Evolutionary conservation across 1,284 basidiomycete species (phyloP).

Genomic region (Puccinia polysora): DNA sequence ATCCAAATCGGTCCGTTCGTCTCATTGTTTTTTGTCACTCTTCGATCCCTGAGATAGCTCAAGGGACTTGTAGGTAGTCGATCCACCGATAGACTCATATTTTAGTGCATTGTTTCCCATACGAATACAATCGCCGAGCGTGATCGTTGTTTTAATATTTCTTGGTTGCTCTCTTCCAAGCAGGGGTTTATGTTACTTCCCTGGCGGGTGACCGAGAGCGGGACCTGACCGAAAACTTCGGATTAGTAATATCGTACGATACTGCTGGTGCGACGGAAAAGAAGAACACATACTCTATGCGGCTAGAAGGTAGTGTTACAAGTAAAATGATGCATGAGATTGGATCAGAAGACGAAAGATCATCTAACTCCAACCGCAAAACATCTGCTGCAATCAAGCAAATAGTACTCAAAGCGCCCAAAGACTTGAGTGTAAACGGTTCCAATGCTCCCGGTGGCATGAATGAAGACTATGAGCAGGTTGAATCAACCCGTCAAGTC

Average conservation of each 20-base stretch:
- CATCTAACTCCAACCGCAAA: not conserved
- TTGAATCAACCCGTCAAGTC: not conserved
- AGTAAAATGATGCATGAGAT: not conserved
- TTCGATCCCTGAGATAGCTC: too few relatives aligned
- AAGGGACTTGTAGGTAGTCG: too few relatives aligned
- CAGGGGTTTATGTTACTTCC: slow-evolving; percentile 70
- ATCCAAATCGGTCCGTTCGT: slow-evolving; percentile 67
- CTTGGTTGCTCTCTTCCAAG: slow-evolving; percentile 39
- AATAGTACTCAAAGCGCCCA: slow-evolving; percentile 11
- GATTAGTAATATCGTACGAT: slow-evolving; percentile 72
- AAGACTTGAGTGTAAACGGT: not conserved
- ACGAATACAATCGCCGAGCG: not conserved
- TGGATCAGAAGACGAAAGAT: not conserved
- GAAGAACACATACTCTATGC: slow-evolving; percentile 74
- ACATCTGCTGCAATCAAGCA: not conserved
- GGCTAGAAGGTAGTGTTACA: slow-evolving; percentile 48
- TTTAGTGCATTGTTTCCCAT: not conserved
- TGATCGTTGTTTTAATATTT: not conserved
- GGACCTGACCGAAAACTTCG: slow-evolving; percentile 77
- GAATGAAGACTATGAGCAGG: slow-evolving; percentile 56
- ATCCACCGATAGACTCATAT: too few relatives aligned
- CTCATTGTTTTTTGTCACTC: too few relatives aligned
- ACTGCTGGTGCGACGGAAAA: slow-evolving; percentile 62
- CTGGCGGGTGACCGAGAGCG: slow-evolving; percentile 82
- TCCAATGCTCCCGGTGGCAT: not conserved